Evolutionary conservation across 805 yeast species (phyloP).

Genomic region (Suhomyces emberorum): DNA sequence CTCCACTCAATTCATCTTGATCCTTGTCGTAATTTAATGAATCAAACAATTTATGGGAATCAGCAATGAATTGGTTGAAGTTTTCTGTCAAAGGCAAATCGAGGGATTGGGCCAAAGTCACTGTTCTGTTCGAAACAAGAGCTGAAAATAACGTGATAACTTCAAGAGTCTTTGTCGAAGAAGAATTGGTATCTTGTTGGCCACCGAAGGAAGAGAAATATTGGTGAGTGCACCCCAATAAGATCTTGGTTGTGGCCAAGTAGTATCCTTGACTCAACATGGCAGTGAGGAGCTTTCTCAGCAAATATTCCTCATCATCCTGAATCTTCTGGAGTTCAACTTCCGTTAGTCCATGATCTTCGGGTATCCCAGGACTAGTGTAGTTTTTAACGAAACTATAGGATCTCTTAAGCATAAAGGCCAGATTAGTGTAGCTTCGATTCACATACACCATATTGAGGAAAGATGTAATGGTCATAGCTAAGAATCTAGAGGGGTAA

Average conservation of each 20-base stretch:
- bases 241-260: slow-evolving; percentile 18
- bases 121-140: slow-evolving; percentile 17
- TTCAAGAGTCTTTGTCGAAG: neutral
- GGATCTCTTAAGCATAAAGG: slow-evolving; percentile 46
- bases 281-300: slow-evolving; percentile 61
- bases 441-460: slow-evolving; percentile 44
- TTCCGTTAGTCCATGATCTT: slow-evolving; percentile 31
- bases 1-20: slow-evolving; percentile 29
- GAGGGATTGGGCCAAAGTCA: slow-evolving; percentile 52
- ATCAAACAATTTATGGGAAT: slow-evolving; percentile 42
- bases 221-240: slow-evolving; percentile 23
- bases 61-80: slow-evolving; percentile 34
- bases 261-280: slow-evolving; percentile 55
- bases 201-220: slow-evolving; percentile 21
- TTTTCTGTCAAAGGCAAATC: slow-evolving; percentile 57
- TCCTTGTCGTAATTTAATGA: slow-evolving; percentile 17
- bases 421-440: slow-evolving; percentile 18
- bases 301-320: slow-evolving; percentile 60
- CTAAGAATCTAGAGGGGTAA: slow-evolving; percentile 76
- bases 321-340: slow-evolving; percentile 37
- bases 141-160: neutral
- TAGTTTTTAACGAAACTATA: slow-evolving; percentile 58
- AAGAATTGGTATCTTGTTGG: slow-evolving; percentile 4
- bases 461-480: slow-evolving; percentile 61
- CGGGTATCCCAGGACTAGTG: slow-evolving; percentile 34